Conservation (phyloP, 352 stramenopile species). For the Discostella stelligera region DNA sequence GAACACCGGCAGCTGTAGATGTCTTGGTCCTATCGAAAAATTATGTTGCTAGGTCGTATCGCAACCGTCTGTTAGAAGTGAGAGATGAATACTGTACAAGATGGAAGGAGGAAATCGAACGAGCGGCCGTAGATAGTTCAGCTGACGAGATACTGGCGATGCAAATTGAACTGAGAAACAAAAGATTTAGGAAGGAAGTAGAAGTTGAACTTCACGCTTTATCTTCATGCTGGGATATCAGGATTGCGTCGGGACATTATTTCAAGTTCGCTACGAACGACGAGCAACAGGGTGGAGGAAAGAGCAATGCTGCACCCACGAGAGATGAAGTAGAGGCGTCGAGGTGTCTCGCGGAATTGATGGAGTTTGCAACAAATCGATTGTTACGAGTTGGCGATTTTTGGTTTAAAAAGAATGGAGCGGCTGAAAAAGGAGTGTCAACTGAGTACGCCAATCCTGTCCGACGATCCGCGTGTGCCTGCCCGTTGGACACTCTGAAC, state of each 20-base stretch:
- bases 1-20: constrained; percentile 44
- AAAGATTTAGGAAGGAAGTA: constrained; percentile 27
- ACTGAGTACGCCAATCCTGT: constrained; percentile 49
- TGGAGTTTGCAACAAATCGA: constrained; percentile 68
- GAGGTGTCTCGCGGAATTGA: constrained; percentile 60
- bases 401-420: constrained; percentile 17
- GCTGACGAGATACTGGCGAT: constrained; percentile 20
- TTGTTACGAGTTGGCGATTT: constrained; percentile 65
- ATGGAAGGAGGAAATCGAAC: constrained; percentile 34
- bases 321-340: constrained; percentile 47
- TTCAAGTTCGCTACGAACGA: constrained; percentile 17
- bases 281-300: constrained; percentile 1
- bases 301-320: constrained; percentile 8
- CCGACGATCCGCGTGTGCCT: constrained; percentile 29
- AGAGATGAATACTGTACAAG: constrained; percentile 20
- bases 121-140: constrained; percentile 15
- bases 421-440: background rate
- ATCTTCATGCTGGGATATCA: constrained; percentile 76
- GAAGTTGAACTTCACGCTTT: constrained; percentile 65
- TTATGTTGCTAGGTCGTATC: constrained; percentile 30
- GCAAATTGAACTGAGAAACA: constrained; percentile 20
- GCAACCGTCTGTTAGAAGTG: constrained; percentile 30
- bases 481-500: constrained; percentile 56
- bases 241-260: constrained; percentile 51
- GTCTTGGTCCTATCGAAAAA: constrained; percentile 49